phyloP scores from a whole-genome alignment of 805 yeast genomes.

The Kluyveromyces lactis region DNA sequence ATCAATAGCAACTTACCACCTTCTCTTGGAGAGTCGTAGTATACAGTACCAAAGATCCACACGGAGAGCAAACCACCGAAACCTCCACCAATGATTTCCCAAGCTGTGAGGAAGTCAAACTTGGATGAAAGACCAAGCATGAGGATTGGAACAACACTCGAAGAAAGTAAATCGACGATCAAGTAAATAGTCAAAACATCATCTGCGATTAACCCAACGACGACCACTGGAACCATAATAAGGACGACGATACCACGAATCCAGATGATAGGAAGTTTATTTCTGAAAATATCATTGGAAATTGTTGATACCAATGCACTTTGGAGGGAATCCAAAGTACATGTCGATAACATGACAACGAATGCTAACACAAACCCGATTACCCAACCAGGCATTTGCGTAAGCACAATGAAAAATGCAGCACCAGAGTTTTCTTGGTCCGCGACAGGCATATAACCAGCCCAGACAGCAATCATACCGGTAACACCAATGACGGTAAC shows the following conservation, averaged over 20 bases:
- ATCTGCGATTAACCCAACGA: slow-evolving; percentile 77
- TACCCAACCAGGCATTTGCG: slow-evolving; percentile 77
- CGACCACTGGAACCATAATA: slow-evolving; percentile 80
- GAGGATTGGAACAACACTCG: slow-evolving; percentile 77
- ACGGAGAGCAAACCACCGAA: slow-evolving; percentile 73
- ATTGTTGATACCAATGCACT: slow-evolving; percentile 83
- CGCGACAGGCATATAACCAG: slow-evolving; percentile 47
- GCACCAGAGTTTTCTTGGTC: slow-evolving; percentile 46
- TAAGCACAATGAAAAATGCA: slow-evolving; percentile 65
- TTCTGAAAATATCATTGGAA: slow-evolving; percentile 84
- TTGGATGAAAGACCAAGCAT: slow-evolving; percentile 66
- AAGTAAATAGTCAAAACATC: slow-evolving; percentile 79
- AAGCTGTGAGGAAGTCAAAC: slow-evolving; percentile 65
- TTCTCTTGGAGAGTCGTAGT: slow-evolving; percentile 60
- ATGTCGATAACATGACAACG: slow-evolving; percentile 65
- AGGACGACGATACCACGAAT: slow-evolving; percentile 63
- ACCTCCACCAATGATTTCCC: slow-evolving; percentile 79
- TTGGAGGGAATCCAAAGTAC: slow-evolving; percentile 83
- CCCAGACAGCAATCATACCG: slow-evolving; percentile 88
- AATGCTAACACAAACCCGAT: slow-evolving; percentile 76
- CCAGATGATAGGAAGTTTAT: slow-evolving; percentile 57
- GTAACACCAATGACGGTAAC: slow-evolving; percentile 71
- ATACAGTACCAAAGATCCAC: slow-evolving; percentile 76
- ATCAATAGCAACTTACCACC: slow-evolving; percentile 73
- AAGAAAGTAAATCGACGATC: slow-evolving; percentile 84